Evolutionary conservation across 2,329 filamentous ascomycete species (phyloP).

Genomic region (Mollisiaceae sp.): DNA sequence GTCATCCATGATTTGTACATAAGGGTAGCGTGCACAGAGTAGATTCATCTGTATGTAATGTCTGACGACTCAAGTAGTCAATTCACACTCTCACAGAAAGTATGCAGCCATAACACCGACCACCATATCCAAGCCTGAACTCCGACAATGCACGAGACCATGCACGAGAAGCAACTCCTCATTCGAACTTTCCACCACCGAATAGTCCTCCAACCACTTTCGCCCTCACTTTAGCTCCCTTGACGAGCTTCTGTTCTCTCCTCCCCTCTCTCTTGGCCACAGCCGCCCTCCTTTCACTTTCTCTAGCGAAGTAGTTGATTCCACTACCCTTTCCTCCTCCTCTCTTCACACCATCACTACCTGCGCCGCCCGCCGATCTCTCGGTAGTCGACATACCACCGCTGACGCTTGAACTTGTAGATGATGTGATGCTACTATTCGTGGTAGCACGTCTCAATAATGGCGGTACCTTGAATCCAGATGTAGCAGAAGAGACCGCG

Average conservation of each 20-base stretch:
- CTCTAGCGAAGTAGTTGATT: conserved; percentile 63
- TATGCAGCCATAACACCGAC: not conserved
- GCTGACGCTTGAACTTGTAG: conserved; percentile 40
- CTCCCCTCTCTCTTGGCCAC: conserved; percentile 62
- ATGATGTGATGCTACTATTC: conserved; percentile 52
- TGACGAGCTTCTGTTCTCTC: conserved; percentile 62
- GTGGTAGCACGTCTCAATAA: conserved; percentile 77
- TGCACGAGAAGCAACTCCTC: conserved; percentile 12
- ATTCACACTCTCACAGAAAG: not conserved
- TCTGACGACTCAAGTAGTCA: not conserved
- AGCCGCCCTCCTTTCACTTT: conserved; percentile 60
- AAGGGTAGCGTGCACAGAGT: not conserved
- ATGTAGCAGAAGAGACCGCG: conserved; percentile 45
- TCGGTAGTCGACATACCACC: conserved; percentile 37
- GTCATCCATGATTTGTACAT: not conserved
- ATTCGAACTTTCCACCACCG: conserved; percentile 58
- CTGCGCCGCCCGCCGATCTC: conserved; percentile 46
- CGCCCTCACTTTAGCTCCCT: conserved; percentile 60
- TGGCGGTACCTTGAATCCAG: conserved; percentile 69
- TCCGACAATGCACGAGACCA: conserved; percentile 7
- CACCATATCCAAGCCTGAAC: conserved; percentile 12
- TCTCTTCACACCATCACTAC: conserved; percentile 61
- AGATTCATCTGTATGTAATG: not conserved
- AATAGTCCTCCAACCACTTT: conserved; percentile 64
- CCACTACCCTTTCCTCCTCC: conserved; percentile 64